These are phyloP conservation scores for Rhododendron kiyosumense DNA, from an alignment of 148 eudicot species.

Conservation along the genomic window DNA sequence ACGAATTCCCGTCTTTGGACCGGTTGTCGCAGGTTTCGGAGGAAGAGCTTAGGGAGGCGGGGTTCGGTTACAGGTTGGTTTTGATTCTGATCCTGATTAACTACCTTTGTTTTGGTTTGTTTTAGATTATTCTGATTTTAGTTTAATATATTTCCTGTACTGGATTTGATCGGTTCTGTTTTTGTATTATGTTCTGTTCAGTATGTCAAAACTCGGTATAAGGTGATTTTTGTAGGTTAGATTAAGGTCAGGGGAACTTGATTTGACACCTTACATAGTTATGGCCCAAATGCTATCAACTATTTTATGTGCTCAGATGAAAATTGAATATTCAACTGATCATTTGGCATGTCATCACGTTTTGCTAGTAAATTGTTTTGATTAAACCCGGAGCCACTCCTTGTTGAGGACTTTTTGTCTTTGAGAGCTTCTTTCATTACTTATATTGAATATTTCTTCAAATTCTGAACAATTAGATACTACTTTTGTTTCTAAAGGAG, in stretches of 20 bases:
- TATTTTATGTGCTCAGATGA: not conserved
- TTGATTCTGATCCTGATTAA: slow-evolving; percentile 7
- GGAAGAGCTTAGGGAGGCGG: slow-evolving; percentile 70
- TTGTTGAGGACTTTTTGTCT: not conserved
- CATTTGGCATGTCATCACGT: not conserved
- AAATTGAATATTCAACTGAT: not conserved
- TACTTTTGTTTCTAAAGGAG: not conserved
- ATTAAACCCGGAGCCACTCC: not conserved
- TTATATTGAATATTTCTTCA: not conserved
- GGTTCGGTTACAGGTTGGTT: slow-evolving; percentile 78
- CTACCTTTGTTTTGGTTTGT: slow-evolving; percentile 1
- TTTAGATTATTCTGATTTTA: not conserved
- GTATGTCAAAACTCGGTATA: not conserved
- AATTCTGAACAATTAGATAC: not conserved
- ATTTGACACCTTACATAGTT: not conserved
- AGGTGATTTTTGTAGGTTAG: not conserved
- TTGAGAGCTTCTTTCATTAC: not conserved
- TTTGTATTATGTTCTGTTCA: not conserved
- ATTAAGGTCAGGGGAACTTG: not conserved
- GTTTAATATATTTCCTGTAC: not conserved
- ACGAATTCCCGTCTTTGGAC: slow-evolving; percentile 61
- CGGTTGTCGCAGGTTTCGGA: slow-evolving; percentile 62
- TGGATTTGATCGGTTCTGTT: not conserved
- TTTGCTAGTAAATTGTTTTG: not conserved
- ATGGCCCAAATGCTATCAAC: not conserved